Percentiles rank a stretch among this genome's conserved stretches.
These are phyloP conservation scores for Neurospora sp. DNA, from an alignment of 495 filamentous ascomycete genomes.

Conservation along the genomic window DNA sequence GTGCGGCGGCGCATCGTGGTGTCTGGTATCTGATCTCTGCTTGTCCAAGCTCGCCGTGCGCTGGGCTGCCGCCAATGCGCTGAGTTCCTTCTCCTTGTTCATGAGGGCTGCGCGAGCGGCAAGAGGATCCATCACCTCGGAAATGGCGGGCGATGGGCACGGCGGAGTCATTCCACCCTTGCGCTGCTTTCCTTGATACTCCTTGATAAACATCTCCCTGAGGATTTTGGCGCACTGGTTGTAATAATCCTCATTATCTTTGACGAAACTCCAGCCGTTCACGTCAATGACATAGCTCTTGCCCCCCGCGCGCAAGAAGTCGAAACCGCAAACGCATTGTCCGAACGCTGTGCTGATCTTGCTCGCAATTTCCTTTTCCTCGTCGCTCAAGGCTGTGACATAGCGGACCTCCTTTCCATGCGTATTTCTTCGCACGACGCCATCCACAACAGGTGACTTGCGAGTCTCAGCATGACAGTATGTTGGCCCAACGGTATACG, in stretches of 20 bases:
- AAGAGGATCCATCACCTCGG: conserved; percentile 31
- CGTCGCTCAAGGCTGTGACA: conserved; percentile 69
- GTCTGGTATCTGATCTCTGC: conserved; percentile 7
- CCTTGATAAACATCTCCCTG: conserved; percentile 72
- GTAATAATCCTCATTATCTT: conserved; percentile 98
- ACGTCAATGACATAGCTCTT: conserved; percentile 98
- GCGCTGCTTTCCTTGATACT: conserved; percentile 38
- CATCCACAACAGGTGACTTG: conserved; percentile 95
- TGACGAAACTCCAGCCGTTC: conserved; percentile 99
- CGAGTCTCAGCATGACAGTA: conserved; percentile 96
- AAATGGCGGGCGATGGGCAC: conserved; percentile 32
- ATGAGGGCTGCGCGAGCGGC: conserved; percentile 17
- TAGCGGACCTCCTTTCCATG: conserved; percentile 96
- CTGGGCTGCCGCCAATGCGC: conserved; percentile 16
- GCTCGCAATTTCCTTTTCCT: conserved; percentile 76
- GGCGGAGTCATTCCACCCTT: conserved; percentile 32
- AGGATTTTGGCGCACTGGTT: conserved; percentile 80
- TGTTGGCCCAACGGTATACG: conserved; percentile 88
- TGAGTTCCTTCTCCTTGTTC: conserved; percentile 26
- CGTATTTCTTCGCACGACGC: conserved; percentile 87
- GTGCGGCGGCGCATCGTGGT: conserved; percentile 3
- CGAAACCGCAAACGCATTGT: conserved; percentile 92
- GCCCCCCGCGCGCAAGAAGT: conserved; percentile 75
- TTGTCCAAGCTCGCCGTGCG: conserved; percentile 27
- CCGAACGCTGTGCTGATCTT: conserved; percentile 90